Evolutionary conservation across 2,329 filamentous ascomycete species (phyloP).

Genomic region (Macrophomina tecta): DNA sequence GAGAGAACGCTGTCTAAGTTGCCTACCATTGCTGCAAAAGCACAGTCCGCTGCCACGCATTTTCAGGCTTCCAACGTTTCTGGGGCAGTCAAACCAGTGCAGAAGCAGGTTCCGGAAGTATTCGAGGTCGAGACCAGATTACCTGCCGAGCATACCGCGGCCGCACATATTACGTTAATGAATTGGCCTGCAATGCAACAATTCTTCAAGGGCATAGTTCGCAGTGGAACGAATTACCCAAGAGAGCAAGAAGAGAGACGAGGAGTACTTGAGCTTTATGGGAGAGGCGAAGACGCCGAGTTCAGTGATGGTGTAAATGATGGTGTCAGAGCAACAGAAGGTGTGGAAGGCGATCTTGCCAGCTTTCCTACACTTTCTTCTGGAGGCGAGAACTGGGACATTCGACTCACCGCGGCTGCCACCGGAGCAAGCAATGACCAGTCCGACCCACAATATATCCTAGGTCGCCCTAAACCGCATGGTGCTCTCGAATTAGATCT

Average conservation of each 20-base stretch:
- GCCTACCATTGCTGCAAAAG: slow-evolving; percentile 14
- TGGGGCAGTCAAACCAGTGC: slow-evolving; percentile 5
- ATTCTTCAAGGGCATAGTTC: slow-evolving; percentile 60
- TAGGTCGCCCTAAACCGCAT: slow-evolving; percentile 58
- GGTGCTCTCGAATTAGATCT: slow-evolving; percentile 61
- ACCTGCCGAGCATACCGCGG: slow-evolving; percentile 84
- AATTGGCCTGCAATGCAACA: slow-evolving; percentile 62
- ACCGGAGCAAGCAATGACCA: slow-evolving; percentile 39
- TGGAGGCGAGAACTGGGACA: slow-evolving; percentile 56
- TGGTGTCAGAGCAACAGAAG: slow-evolving; percentile 47
- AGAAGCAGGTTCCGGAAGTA: slow-evolving; percentile 49
- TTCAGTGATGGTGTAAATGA: slow-evolving; percentile 56
- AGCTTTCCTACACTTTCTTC: slow-evolving; percentile 45
- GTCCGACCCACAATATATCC: slow-evolving; percentile 40
- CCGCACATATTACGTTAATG: slow-evolving; percentile 78
- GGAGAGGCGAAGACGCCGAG: slow-evolving; percentile 76
- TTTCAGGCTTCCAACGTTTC: slow-evolving; percentile 34
- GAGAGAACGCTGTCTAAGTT: slow-evolving; percentile 25
- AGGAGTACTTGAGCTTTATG: slow-evolving; percentile 76
- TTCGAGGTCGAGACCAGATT: slow-evolving; percentile 66
- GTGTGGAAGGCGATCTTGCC: slow-evolving; percentile 42
- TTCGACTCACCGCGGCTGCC: slow-evolving; percentile 43
- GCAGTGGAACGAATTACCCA: slow-evolving; percentile 62
- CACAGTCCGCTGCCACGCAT: slow-evolving; percentile 27
- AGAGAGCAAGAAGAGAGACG: slow-evolving; percentile 76